These are phyloP conservation scores for Eutrema yunnanense DNA, from an alignment of 345 rosid species.

Conservation along the genomic window DNA sequence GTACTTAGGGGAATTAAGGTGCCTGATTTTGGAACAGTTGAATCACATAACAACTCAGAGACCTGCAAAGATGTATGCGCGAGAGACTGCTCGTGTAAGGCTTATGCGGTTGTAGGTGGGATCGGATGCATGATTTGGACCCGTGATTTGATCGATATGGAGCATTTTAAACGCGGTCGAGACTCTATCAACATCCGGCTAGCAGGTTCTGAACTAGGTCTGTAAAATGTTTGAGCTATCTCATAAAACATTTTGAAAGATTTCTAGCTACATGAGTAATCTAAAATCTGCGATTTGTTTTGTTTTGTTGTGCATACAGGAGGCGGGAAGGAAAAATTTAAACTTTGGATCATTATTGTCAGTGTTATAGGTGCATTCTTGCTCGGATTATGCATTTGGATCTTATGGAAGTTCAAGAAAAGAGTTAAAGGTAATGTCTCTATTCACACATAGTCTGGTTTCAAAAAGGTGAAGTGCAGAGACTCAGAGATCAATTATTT, in stretches of 20 bases:
- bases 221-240: background rate
- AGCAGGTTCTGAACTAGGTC: slow-evolving; percentile 42
- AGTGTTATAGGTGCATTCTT: slow-evolving; percentile 19
- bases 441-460: background rate
- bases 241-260: background rate
- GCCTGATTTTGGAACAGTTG: slow-evolving; percentile 41
- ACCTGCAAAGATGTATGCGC: slow-evolving; percentile 44
- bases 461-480: background rate
- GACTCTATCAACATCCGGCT: slow-evolving; percentile 37
- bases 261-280: background rate
- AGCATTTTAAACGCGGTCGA: slow-evolving; percentile 17
- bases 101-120: slow-evolving; percentile 28
- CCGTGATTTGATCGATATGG: slow-evolving; percentile 33
- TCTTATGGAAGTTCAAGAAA: slow-evolving; percentile 42
- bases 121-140: slow-evolving; percentile 58
- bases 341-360: slow-evolving; percentile 24
- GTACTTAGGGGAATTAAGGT: slow-evolving; percentile 41
- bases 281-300: background rate
- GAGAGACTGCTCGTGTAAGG: slow-evolving; percentile 48
- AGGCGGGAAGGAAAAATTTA: slow-evolving; percentile 20
- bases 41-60: slow-evolving; percentile 40
- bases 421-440: slow-evolving; percentile 39
- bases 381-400: slow-evolving; percentile 29
- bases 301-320: slow-evolving; percentile 23
- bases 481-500: background rate